phyloP scores from a whole-genome alignment of 164 flowering plant species.

The Stephania yunnanensis region DNA sequence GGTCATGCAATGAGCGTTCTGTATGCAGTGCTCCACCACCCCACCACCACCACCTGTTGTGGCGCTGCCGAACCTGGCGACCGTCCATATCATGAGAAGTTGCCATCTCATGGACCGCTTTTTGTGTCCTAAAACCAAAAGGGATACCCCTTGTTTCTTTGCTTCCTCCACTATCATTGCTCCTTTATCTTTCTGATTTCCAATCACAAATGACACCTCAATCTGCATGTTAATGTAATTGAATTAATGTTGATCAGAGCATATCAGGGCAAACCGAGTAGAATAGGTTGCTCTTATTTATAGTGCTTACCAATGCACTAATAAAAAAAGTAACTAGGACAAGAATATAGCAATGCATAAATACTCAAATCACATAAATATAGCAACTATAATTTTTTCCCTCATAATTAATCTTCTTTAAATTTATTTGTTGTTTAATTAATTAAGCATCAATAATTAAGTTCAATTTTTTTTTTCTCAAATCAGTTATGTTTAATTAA shows the following conservation, averaged over 20 bases:
- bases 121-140: slow-evolving; percentile 72
- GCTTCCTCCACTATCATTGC: slow-evolving; percentile 66
- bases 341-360: no score
- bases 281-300: no score
- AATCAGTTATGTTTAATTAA: no score
- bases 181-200: slow-evolving; percentile 55
- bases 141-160: slow-evolving; percentile 47
- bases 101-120: slow-evolving; percentile 64
- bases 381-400: neutral
- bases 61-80: slow-evolving; percentile 22
- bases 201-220: slow-evolving; percentile 56
- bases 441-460: no score
- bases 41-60: slow-evolving; percentile 17
- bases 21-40: slow-evolving; percentile 70
- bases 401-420: no score
- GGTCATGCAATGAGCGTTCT: slow-evolving; percentile 66
- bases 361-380: no score
- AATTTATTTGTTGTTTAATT: no score
- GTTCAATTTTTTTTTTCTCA: no score
- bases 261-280: no score
- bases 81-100: slow-evolving; percentile 51
- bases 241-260: neutral
- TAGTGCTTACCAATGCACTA: no score
- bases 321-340: no score
- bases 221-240: slow-evolving; percentile 36